These are phyloP conservation scores for Mallotus japonicus DNA, from an alignment of 441 rosid genomes.

Conservation along the genomic window DNA sequence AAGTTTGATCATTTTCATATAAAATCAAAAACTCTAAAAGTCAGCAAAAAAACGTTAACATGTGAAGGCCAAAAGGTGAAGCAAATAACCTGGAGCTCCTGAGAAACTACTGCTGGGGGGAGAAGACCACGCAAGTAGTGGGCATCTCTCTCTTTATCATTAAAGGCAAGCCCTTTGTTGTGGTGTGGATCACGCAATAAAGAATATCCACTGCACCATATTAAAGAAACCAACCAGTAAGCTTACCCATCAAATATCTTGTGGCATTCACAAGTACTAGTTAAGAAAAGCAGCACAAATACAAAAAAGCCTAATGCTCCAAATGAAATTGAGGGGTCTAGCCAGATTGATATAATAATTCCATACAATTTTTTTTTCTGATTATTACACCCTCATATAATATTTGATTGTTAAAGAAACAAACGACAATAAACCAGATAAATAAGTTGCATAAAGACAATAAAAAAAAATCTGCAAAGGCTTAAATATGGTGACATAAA, in stretches of 20 bases:
- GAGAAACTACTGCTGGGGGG: conserved; percentile 70
- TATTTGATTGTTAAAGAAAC: background rate
- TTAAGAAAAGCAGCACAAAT: no score
- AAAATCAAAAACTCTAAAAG: background rate
- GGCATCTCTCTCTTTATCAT: conserved; percentile 76
- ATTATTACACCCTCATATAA: background rate
- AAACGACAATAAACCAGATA: background rate
- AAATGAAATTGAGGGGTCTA: background rate
- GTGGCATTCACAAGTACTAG: background rate
- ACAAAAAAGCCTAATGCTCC: background rate
- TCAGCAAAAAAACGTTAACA: background rate
- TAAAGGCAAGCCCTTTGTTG: conserved; percentile 92
- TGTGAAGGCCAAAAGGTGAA: background rate
- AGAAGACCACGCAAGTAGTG: conserved; percentile 91
- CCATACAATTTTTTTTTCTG: background rate
- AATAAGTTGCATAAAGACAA: conserved; percentile 3
- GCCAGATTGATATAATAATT: background rate
- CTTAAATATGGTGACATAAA: no score
- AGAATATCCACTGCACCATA: conserved; percentile 64
- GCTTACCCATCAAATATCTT: background rate
- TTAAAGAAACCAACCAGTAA: background rate
- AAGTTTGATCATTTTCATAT: conserved; percentile 1
- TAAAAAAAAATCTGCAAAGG: no score
- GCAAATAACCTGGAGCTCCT: conserved; percentile 65
- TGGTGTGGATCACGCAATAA: conserved; percentile 88